phyloP scores from a whole-genome alignment of 2,329 filamentous ascomycete genomes.

The Penicillium sp. region DNA sequence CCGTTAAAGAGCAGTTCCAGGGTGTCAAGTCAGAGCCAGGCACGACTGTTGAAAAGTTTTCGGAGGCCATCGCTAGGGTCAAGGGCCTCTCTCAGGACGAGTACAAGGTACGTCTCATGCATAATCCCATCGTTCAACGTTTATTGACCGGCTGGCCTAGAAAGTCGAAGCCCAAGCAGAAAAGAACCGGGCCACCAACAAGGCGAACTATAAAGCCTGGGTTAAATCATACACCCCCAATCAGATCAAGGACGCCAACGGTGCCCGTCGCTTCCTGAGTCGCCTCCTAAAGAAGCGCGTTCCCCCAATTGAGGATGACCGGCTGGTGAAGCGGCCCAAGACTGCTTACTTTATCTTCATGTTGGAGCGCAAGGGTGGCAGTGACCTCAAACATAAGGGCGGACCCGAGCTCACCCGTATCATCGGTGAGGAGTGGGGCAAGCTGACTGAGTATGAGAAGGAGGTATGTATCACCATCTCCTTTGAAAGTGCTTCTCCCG shows the following conservation, averaged over 20 bases:
- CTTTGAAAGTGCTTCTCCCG: not conserved
- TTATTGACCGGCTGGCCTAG: slow-evolving; percentile 36
- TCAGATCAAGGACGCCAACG: slow-evolving; percentile 57
- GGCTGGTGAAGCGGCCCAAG: slow-evolving; percentile 45
- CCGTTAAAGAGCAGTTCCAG: slow-evolving; percentile 18
- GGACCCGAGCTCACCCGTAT: slow-evolving; percentile 31
- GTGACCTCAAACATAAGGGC: slow-evolving; percentile 50
- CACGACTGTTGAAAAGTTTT: slow-evolving; percentile 17
- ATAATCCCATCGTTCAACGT: not conserved
- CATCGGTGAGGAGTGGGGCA: slow-evolving; percentile 25
- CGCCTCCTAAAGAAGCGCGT: slow-evolving; percentile 21
- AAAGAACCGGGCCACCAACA: slow-evolving; percentile 44
- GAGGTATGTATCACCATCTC: slow-evolving; percentile 26
- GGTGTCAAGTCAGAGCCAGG: slow-evolving; percentile 6
- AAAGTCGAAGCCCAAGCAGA: slow-evolving; percentile 51
- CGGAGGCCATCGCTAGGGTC: slow-evolving; percentile 13
- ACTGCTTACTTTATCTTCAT: slow-evolving; percentile 45
- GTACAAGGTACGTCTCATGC: slow-evolving; percentile 17
- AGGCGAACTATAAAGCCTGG: slow-evolving; percentile 50
- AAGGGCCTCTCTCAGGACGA: slow-evolving; percentile 19
- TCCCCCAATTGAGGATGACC: slow-evolving; percentile 49
- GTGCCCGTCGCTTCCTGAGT: slow-evolving; percentile 46
- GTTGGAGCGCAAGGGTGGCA: slow-evolving; percentile 42
- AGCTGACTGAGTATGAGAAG: slow-evolving; percentile 32
- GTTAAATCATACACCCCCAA: slow-evolving; percentile 52